Percentiles rank a stretch among this genome's conserved stretches.
These are phyloP conservation scores for Amanita exitialis DNA, from an alignment of 768 basidiomycete species.

Conservation along the genomic window DNA sequence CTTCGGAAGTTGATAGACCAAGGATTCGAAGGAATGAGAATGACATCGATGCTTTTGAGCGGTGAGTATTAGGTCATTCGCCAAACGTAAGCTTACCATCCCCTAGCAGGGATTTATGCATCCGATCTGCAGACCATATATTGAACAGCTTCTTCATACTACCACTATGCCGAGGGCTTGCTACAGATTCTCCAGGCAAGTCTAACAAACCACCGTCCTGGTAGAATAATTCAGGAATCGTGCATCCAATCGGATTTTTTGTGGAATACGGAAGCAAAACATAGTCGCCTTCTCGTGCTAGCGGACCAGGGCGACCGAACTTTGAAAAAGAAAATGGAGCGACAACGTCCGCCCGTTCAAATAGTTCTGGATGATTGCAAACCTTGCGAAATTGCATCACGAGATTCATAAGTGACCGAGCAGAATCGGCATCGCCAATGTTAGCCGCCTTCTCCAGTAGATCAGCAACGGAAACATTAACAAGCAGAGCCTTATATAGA, in stretches of 20 bases:
- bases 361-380: slow-evolving; percentile 97
- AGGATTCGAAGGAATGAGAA: slow-evolving; percentile 79
- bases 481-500: slow-evolving; percentile 81
- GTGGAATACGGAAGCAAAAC: slow-evolving; percentile 79
- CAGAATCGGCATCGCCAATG: slow-evolving; percentile 84
- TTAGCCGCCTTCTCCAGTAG: slow-evolving; percentile 89
- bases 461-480: slow-evolving; percentile 92
- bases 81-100: slow-evolving; percentile 32
- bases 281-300: slow-evolving; percentile 84
- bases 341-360: slow-evolving; percentile 92
- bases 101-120: slow-evolving; percentile 59
- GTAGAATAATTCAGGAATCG: slow-evolving; percentile 68
- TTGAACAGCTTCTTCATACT: slow-evolving; percentile 64
- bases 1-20: slow-evolving; percentile 52
- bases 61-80: not conserved
- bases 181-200: slow-evolving; percentile 48
- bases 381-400: slow-evolving; percentile 99
- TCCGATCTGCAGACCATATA: slow-evolving; percentile 85
- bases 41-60: slow-evolving; percentile 29
- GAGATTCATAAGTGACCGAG: slow-evolving; percentile 94
- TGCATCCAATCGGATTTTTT: slow-evolving; percentile 74
- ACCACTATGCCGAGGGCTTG: slow-evolving; percentile 37
- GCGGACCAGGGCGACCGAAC: slow-evolving; percentile 71
- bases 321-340: slow-evolving; percentile 86
- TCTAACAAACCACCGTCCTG: slow-evolving; percentile 65